Percentiles rank a stretch among this genome's conserved stretches.
Evolutionary conservation across 2,329 filamentous ascomycete genomes (phyloP).

Genomic region (Fusarium sp.): DNA sequence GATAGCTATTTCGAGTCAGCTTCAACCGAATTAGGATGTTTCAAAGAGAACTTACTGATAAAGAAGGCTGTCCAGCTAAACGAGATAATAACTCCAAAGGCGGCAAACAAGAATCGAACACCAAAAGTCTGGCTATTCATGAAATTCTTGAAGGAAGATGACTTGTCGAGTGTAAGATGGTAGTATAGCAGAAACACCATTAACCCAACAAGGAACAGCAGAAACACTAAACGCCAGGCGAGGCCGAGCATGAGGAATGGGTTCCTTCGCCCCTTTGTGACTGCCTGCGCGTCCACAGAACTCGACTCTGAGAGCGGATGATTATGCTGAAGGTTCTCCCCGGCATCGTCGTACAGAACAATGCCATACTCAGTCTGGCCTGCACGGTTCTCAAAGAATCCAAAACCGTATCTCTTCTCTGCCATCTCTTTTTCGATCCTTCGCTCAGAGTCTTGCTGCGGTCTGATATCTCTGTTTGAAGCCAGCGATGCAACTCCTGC

Average conservation of each 20-base stretch:
- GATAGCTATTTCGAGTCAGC: constrained; percentile 48
- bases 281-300: constrained; percentile 24
- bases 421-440: constrained; percentile 40
- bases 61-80: constrained; percentile 56
- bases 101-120: constrained; percentile 55
- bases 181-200: constrained; percentile 55
- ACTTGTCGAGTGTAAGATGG: constrained; percentile 42
- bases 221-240: constrained; percentile 49
- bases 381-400: constrained; percentile 34
- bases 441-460: constrained; percentile 26
- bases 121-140: constrained; percentile 55
- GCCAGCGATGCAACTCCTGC: constrained; percentile 39
- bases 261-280: constrained; percentile 17
- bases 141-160: constrained; percentile 48
- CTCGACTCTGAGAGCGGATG: constrained; percentile 19
- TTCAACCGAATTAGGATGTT: too few relatives aligned
- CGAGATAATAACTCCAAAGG: constrained; percentile 53
- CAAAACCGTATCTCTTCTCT: constrained; percentile 40
- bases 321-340: constrained; percentile 21
- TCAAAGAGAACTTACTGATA: constrained; percentile 23
- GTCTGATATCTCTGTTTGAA: constrained; percentile 37
- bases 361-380: constrained; percentile 39
- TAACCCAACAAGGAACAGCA: constrained; percentile 47
- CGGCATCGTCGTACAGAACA: constrained; percentile 35
- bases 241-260: constrained; percentile 51